These are phyloP conservation scores for Vigna trinervia DNA, from an alignment of 306 rosid species.

Conservation along the genomic window DNA sequence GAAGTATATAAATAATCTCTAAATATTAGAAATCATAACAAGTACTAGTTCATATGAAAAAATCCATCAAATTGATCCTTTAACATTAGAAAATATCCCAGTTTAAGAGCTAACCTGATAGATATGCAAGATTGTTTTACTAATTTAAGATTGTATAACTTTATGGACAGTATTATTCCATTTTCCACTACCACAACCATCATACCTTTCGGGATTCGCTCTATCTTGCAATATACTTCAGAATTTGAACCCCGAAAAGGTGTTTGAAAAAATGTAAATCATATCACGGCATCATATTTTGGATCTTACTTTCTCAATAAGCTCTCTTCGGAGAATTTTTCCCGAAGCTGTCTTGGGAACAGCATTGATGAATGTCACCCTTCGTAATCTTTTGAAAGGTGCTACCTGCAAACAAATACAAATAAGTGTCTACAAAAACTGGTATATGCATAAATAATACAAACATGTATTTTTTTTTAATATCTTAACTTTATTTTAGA, in stretches of 20 bases:
- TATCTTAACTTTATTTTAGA: neutral
- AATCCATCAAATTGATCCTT: no score
- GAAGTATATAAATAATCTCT: no score
- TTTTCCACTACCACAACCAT: neutral
- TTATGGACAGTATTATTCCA: neutral
- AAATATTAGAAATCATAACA: no score
- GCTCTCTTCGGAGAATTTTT: conserved; percentile 88
- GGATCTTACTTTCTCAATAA: conserved; percentile 75
- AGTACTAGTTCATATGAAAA: no score
- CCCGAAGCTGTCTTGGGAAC: conserved; percentile 88
- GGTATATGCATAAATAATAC: neutral
- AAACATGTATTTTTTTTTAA: neutral
- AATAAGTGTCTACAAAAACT: neutral
- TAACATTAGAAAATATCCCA: no score
- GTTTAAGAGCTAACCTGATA: no score
- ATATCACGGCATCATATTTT: conserved; percentile 51
- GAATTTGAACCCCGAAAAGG: neutral
- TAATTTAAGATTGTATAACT: no score
- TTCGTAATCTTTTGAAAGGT: conserved; percentile 79
- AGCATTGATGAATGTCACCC: conserved; percentile 73
- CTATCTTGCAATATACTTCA: neutral
- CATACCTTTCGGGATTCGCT: neutral
- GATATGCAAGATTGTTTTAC: no score
- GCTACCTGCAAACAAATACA: conserved; percentile 67
- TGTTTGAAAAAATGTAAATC: neutral